Percentiles rank a stretch among this genome's conserved stretches.
Evolutionary conservation across 208 protist genomes (phyloP).

Genomic region (Naegleria lovaniensis): DNA sequence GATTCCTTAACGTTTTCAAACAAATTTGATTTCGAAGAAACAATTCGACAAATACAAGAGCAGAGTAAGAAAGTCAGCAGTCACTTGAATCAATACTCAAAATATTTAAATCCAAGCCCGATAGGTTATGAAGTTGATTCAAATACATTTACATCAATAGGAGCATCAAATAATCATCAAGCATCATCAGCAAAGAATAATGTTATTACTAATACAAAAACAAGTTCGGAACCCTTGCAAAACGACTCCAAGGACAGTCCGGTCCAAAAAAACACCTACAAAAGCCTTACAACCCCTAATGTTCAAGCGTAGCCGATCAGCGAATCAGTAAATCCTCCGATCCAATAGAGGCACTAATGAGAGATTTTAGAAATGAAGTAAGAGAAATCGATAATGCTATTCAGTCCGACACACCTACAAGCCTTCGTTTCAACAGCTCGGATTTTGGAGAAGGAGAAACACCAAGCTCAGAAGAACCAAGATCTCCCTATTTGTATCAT

Average conservation of each 20-base stretch:
- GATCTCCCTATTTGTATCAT: neutral
- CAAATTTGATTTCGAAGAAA: neutral
- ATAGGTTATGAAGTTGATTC: neutral
- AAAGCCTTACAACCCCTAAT: too few species aligned
- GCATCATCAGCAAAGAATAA: too few species aligned
- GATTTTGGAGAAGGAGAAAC: neutral
- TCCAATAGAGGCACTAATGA: neutral
- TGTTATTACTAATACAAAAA: too few species aligned
- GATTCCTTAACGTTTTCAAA: neutral
- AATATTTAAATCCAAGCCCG: neutral
- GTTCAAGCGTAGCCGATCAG: too few species aligned
- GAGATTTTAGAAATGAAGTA: neutral
- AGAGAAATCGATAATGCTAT: neutral
- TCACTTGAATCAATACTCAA: neutral
- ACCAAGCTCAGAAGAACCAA: neutral
- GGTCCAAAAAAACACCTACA: too few species aligned
- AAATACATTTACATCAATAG: neutral
- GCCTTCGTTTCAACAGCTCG: neutral
- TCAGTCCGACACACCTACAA: neutral
- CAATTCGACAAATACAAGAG: neutral
- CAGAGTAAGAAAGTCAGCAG: neutral
- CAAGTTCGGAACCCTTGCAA: too few species aligned
- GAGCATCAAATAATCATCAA: neutral
- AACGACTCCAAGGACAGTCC: too few species aligned
- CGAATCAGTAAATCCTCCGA: too few species aligned